Percentiles rank a stretch among this genome's conserved stretches.
phyloP scores from a whole-genome alignment of 2,329 filamentous ascomycete genomes.

The Raffaelea ambrosiae region DNA sequence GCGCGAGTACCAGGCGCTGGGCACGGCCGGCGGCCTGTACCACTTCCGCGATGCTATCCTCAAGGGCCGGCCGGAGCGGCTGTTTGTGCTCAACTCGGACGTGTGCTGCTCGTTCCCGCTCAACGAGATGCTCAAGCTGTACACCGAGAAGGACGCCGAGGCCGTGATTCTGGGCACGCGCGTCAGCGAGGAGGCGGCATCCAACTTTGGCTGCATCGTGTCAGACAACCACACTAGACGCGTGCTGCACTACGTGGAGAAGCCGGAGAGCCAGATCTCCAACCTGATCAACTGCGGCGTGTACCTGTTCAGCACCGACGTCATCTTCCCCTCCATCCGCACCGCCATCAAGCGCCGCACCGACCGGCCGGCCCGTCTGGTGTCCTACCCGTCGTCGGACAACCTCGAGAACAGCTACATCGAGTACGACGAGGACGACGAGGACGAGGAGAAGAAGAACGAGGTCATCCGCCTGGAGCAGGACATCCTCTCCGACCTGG shows the following conservation, averaged over 20 bases:
- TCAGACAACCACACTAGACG: conserved; percentile 89
- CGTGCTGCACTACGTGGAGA: conserved; percentile 98
- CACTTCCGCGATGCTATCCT: conserved; percentile 98
- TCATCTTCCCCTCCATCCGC: conserved; percentile 92
- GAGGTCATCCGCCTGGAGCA: conserved; percentile 93
- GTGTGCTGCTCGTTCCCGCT: conserved; percentile 98
- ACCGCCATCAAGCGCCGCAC: conserved; percentile 92
- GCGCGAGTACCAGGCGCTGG: conserved; percentile 92
- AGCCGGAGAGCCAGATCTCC: conserved; percentile 93
- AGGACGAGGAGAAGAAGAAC: conserved; percentile 41
- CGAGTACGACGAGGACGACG: conserved; percentile 48
- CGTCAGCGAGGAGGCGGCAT: conserved; percentile 82
- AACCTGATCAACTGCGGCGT: conserved; percentile 99
- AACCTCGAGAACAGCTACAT: conserved; percentile 67
- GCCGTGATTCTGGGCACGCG: conserved; percentile 92
- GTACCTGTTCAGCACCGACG: conserved; percentile 92
- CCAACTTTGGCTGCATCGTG: conserved; percentile 97
- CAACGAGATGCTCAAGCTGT: conserved; percentile 88
- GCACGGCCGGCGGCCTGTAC: conserved; percentile 93
- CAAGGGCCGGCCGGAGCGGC: conserved; percentile 86
- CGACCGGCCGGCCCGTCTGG: conserved; percentile 71
- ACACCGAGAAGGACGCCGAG: conserved; percentile 91
- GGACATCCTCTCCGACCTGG: conserved; percentile 90
- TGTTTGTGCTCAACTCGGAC: conserved; percentile 96
- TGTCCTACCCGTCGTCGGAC: conserved; percentile 94